These are phyloP conservation scores for Hypoxylon sp. DNA, from an alignment of 2,329 filamentous ascomycete species.

Conservation along the genomic window DNA sequence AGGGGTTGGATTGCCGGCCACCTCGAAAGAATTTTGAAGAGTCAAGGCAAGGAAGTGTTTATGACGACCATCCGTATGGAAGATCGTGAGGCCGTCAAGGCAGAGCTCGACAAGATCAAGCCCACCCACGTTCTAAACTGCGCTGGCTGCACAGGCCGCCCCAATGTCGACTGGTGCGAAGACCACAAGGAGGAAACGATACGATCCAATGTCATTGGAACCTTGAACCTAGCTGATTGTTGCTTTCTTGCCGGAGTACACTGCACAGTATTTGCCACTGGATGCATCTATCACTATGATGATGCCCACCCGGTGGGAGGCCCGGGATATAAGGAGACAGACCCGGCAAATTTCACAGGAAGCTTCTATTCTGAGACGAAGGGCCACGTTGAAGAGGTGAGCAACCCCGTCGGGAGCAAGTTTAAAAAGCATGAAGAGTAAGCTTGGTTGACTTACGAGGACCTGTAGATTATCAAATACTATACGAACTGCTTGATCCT, in stretches of 20 bases:
- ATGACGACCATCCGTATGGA: slow-evolving; percentile 75
- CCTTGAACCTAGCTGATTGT: slow-evolving; percentile 72
- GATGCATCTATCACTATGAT: slow-evolving; percentile 76
- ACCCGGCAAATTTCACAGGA: slow-evolving; percentile 73
- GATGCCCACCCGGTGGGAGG: slow-evolving; percentile 71
- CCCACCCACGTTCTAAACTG: slow-evolving; percentile 77
- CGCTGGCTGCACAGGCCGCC: slow-evolving; percentile 74
- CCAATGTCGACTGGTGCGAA: slow-evolving; percentile 80
- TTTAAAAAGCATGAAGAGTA: not conserved
- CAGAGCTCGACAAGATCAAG: slow-evolving; percentile 68
- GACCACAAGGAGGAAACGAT: slow-evolving; percentile 76
- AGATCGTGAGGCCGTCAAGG: slow-evolving; percentile 68
- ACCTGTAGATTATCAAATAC: slow-evolving; percentile 68
- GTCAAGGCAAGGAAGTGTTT: slow-evolving; percentile 71
- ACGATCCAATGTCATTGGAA: slow-evolving; percentile 75
- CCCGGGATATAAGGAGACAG: slow-evolving; percentile 71
- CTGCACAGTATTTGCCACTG: slow-evolving; percentile 75
- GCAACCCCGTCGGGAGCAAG: slow-evolving; percentile 38
- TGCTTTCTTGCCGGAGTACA: slow-evolving; percentile 72
- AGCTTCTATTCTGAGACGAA: slow-evolving; percentile 79
- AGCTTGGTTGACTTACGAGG: slow-evolving; percentile 32
- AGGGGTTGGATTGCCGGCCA: slow-evolving; percentile 74
- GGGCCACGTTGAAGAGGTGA: slow-evolving; percentile 73
- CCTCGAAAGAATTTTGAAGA: slow-evolving; percentile 69
- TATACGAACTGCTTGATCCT: slow-evolving; percentile 74